Conservation (phyloP, 2,329 filamentous ascomycete species). For the Colletotrichum godetiae region DNA sequence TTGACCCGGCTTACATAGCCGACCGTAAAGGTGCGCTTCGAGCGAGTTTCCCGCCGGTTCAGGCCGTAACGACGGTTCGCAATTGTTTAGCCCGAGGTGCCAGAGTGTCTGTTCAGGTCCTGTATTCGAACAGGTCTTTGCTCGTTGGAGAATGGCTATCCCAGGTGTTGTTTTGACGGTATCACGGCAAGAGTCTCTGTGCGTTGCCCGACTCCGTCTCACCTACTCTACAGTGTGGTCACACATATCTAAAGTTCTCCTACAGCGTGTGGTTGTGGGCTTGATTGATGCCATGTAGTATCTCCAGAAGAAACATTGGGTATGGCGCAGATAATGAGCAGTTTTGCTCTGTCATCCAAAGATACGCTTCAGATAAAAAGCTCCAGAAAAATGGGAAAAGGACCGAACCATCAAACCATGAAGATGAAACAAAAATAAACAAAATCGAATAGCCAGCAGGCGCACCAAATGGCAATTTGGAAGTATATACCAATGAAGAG, state of each 20-base stretch:
- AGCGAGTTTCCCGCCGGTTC: constrained; percentile 6
- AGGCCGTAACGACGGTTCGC: constrained; percentile 9
- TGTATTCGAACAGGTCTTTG: not conserved
- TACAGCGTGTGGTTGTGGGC: no score
- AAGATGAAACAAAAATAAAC: not conserved
- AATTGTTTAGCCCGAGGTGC: constrained; percentile 14
- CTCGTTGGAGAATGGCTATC: not conserved
- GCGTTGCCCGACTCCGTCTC: not conserved
- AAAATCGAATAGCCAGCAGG: not conserved
- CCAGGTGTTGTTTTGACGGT: not conserved
- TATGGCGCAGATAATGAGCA: not conserved
- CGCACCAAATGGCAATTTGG: no score
- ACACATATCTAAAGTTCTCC: not conserved
- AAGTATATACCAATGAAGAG: not conserved
- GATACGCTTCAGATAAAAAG: not conserved
- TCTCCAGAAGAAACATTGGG: not conserved
- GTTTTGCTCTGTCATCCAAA: not conserved
- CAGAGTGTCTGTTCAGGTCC: not conserved
- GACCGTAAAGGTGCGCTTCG: constrained; percentile 13
- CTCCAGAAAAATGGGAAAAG: not conserved
- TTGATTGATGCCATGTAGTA: not conserved
- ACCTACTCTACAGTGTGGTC: not conserved
- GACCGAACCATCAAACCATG: not conserved
- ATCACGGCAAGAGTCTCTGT: not conserved
- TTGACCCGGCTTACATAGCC: constrained; percentile 4